These are phyloP conservation scores for Barnettozyma sp. DNA, from an alignment of 805 yeast species.

Conservation along the genomic window DNA sequence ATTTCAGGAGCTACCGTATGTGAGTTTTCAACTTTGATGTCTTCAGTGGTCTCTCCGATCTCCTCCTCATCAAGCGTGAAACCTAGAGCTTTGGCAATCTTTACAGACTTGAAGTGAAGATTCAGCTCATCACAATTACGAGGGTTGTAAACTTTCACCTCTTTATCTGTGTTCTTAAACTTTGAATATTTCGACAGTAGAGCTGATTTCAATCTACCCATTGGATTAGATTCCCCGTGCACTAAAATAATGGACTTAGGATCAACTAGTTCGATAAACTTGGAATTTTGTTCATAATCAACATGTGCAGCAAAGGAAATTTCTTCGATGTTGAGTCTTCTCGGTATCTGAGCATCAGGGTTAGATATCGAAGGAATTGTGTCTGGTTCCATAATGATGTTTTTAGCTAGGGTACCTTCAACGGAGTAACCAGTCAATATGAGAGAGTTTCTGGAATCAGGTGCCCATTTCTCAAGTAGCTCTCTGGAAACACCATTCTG, in stretches of 20 bases:
- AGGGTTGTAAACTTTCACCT: conserved; percentile 88
- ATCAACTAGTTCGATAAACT: conserved; percentile 80
- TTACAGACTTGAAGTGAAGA: conserved; percentile 74
- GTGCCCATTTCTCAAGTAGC: conserved; percentile 92
- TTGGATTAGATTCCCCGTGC: conserved; percentile 97
- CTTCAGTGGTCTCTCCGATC: neutral
- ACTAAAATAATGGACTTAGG: conserved; percentile 85
- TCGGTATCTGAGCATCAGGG: conserved; percentile 78
- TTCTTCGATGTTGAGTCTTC: conserved; percentile 84
- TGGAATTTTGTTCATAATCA: conserved; percentile 88
- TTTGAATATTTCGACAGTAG: conserved; percentile 77
- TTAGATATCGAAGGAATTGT: conserved; percentile 81
- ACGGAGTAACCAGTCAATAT: conserved; percentile 95
- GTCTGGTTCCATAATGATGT: conserved; percentile 77
- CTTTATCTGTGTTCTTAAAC: conserved; percentile 78
- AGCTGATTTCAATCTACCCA: conserved; percentile 96
- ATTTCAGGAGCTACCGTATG: neutral
- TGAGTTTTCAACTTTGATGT: conserved; percentile 25
- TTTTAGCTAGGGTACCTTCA: conserved; percentile 97
- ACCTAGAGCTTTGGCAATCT: conserved; percentile 74
- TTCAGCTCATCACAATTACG: conserved; percentile 77
- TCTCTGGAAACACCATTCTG: conserved; percentile 94
- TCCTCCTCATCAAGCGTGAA: conserved; percentile 38
- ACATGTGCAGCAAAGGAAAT: conserved; percentile 99
- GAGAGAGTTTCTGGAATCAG: conserved; percentile 85